Evolutionary conservation across 352 stramenopile genomes (phyloP), one percentile per base, ranked within the genome.

Genomic region (Phytophthora kernoviae): DNA sequence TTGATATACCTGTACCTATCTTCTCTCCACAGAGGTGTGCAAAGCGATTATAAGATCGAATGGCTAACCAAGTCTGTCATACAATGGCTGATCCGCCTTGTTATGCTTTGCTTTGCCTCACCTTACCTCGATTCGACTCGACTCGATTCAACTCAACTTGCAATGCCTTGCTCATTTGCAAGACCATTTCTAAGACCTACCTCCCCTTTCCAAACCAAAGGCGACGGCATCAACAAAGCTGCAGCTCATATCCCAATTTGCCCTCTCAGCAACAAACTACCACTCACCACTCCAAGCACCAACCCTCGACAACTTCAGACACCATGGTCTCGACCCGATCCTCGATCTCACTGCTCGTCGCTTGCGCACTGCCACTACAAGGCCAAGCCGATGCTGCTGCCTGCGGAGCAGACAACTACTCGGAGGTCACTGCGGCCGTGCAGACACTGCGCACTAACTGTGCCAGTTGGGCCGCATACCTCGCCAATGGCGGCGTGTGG

Each of bases 401-500:
- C 8, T 47, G 49, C n/a, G 49, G 24, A 11, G 34, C 49, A 20
- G 49, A 46, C 34, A 47, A 39, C 36, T 39, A 47, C 36, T 17
- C 49, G 8, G 24, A 46, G 49, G 49, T 56, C 22, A 14, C 49
- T 22, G 22, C 49, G 3, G 39, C 39, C 5, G 50, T 34, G n/a
- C 39, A 50, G 11, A 49, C 50, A 12, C 49, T 57, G 0, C 36
- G 47, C 39, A 6, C 17, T 18, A 57, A 57, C 20, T 63, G 46
- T 20, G 39, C 30, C 21, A 62, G 55, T 39, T 62, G 46, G 55
- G 27, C 45, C 0, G 55, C 55, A 14, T 39, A 62, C 30, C 55
- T 62, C 26, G 26, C 55, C 26, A 62, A 21, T 20, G 55, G 55
- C 17, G 55, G 55, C 9, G 45, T 51, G 15, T 62, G 55, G 55